Evolutionary conservation across 768 basidiomycete species (phyloP), one percentile per base, ranked within the genome.

Genomic region (Chiua virens): DNA sequence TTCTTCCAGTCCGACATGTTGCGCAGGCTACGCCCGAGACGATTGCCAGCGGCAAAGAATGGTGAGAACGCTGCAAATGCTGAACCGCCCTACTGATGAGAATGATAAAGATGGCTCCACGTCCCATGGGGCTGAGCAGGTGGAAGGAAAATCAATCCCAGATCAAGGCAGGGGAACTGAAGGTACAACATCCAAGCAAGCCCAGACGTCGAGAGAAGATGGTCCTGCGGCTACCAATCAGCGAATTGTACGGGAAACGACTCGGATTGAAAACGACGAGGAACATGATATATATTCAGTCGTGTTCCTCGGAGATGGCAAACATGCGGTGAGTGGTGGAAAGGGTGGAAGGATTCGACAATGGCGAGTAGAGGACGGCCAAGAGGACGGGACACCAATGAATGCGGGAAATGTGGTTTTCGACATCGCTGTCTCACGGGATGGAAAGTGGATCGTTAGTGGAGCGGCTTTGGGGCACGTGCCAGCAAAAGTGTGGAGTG

Each of bases 371-470:
- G 44, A 49, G 32, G 43, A 51, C 15, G 53, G 42, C 15, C 45
- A 45, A 23, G 38, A 46, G 20, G 28, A 7, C 9, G 52, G 42
- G 11, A 28, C 15, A 15, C 34, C 42, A 2, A 52, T 55, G 48
- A 1, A 35, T 5, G 36, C 20, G 2, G 27, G 42, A 11, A 8
- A 13, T 1, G 0, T 10, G 7, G 2, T 47, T 36, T 20, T 30
- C 23, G 3, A 15, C n/a, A 8, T 52, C 8, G 42, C 23, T 8
- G 41, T 35, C 9, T 51, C 54, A 3, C 40, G 10, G 37, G 54
- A 56, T 7, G 51, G 48, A 25, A 35, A 40, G 11, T 50, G 57
- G 49, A 4, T 59, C 22, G 54, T 51, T 30, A 10, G 28, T 18
- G 28, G 28, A n/a, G 9, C 10, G 58, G 41, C 25, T 40, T 18